These are phyloP conservation scores for Seiridium cupressi DNA, from an alignment of 2,329 filamentous ascomycete species.

Conservation along the genomic window DNA sequence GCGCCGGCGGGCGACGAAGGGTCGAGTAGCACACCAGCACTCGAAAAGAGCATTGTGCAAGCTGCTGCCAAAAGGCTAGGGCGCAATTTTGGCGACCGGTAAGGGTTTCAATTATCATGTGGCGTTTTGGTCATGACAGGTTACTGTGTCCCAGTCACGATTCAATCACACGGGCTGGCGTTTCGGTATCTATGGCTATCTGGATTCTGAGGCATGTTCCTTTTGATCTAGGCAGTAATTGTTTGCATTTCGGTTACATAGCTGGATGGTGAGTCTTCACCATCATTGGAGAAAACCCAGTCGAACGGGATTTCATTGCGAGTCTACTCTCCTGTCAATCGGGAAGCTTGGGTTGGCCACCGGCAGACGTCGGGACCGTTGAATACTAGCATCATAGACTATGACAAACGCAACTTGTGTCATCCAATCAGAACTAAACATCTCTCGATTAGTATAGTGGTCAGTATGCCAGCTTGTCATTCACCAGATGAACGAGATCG, in stretches of 20 bases:
- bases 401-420: not conserved
- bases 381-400: not conserved
- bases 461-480: conserved; percentile 10
- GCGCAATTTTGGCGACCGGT: conserved; percentile 2
- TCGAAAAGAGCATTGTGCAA: conserved; percentile 28
- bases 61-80: conserved; percentile 20
- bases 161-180: not conserved
- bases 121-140: not conserved
- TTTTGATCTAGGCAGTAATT: too few species aligned
- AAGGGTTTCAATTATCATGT: not conserved
- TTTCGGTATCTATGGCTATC: not conserved
- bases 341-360: too few species aligned
- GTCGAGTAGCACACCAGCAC: conserved; percentile 21
- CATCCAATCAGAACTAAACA: not conserved
- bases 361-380: too few species aligned
- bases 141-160: not conserved
- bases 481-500: not conserved
- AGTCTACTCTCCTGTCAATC: too few species aligned
- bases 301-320: too few species aligned
- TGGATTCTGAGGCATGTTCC: too few species aligned
- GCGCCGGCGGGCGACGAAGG: conserved; percentile 18
- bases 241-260: too few species aligned
- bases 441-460: conserved; percentile 10
- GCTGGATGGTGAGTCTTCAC: too few species aligned
- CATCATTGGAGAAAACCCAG: too few species aligned